Conservation (phyloP, 805 yeast genomes). For the Wickerhamiella azyma region DNA sequence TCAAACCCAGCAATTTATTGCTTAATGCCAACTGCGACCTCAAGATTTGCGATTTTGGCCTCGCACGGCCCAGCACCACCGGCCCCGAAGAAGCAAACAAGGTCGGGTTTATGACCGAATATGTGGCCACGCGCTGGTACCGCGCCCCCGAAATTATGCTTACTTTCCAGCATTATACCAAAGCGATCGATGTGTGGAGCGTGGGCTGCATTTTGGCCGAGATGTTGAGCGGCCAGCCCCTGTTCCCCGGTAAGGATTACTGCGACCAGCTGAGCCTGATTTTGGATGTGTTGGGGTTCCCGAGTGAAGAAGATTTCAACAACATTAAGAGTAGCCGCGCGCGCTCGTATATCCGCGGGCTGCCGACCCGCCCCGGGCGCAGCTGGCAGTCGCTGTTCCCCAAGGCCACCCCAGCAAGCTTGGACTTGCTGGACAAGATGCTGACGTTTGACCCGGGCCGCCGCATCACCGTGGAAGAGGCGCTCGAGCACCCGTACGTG, state of each 20-base stretch:
- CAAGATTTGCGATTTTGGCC: conserved; percentile 91
- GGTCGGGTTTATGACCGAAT: conserved; percentile 90
- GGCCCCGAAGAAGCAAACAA: conserved; percentile 46
- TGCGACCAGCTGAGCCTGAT: conserved; percentile 90
- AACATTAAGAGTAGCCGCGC: conserved; percentile 79
- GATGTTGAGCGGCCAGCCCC: conserved; percentile 75
- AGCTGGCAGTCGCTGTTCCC: conserved; percentile 42
- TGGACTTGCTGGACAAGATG: conserved; percentile 67
- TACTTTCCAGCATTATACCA: conserved; percentile 85
- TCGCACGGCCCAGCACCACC: conserved; percentile 80
- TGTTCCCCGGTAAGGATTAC: conserved; percentile 90
- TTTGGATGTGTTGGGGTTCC: conserved; percentile 80
- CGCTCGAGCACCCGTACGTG: conserved; percentile 78
- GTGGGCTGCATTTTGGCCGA: conserved; percentile 96
- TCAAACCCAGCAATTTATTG: conserved; percentile 84
- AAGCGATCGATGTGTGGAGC: conserved; percentile 96
- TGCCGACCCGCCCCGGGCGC: conserved; percentile 44
- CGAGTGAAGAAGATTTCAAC: conserved; percentile 53
- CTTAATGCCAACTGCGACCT: conserved; percentile 95
- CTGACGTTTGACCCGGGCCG: conserved; percentile 75
- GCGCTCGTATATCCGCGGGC: conserved; percentile 75
- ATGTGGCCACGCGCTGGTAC: conserved; percentile 98
- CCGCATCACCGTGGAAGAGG: conserved; percentile 79
- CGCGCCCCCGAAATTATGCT: conserved; percentile 97
- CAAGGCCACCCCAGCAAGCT: conserved; percentile 70